phyloP scores from a whole-genome alignment of 192 early-diverging fungal species.

The Obelidium mucronatum region DNA sequence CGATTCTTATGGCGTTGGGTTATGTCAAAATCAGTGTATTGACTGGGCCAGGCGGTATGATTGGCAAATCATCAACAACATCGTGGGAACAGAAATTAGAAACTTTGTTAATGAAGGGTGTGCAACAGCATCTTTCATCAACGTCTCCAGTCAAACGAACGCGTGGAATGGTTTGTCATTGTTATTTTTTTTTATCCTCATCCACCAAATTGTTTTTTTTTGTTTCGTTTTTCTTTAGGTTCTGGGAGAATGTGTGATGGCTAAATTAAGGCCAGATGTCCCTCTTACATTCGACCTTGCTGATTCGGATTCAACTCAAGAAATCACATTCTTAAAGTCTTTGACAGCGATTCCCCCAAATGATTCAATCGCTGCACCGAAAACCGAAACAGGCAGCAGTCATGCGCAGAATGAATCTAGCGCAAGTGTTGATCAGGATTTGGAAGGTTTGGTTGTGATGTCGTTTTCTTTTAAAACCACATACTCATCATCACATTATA shows the following conservation, averaged over 20 bases:
- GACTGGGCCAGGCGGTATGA: neutral
- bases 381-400: neutral
- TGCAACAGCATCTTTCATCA: slow-evolving; percentile 4
- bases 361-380: neutral
- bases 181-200: neutral
- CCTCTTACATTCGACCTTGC: slow-evolving; percentile 10
- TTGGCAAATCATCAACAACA: neutral
- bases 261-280: neutral
- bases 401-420: too few species aligned
- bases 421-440: too few species aligned
- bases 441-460: too few species aligned
- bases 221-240: neutral
- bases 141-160: slow-evolving; percentile 12
- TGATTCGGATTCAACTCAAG: neutral
- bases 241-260: slow-evolving; percentile 16
- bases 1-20: neutral
- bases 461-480: too few species aligned
- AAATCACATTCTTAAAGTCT: neutral
- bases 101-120: neutral
- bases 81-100: slow-evolving; percentile 16
- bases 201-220: neutral
- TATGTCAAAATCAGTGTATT: neutral
- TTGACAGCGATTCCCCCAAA: neutral
- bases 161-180: slow-evolving; percentile 9
- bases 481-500: too few species aligned